Conservation (phyloP, 176 grass and related monocot species). For the Carex cristatella region DNA sequence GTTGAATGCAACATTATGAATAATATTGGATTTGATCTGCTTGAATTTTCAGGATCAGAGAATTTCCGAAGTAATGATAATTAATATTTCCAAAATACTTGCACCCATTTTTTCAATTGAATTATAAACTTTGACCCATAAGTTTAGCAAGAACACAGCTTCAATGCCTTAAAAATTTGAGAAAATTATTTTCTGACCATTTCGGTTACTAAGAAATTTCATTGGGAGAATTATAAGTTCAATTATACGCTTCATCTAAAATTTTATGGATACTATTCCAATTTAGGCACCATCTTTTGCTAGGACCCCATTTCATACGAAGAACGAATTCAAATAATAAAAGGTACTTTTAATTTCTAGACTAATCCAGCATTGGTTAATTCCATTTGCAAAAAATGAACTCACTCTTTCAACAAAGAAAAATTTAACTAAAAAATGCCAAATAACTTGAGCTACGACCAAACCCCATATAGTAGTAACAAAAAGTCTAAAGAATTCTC, state of each 20-base stretch:
- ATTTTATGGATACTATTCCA: neutral
- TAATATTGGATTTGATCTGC: neutral
- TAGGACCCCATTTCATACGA: neutral
- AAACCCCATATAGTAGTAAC: neutral
- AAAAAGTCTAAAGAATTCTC: constrained; percentile 10
- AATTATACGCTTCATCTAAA: neutral
- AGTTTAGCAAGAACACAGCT: neutral
- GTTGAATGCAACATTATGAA: neutral
- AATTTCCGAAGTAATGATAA: neutral
- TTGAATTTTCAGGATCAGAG: neutral
- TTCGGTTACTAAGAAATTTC: neutral
- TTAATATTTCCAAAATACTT: neutral
- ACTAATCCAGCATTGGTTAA: neutral
- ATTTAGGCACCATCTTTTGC: neutral
- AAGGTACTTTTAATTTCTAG: neutral
- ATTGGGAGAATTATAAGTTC: neutral
- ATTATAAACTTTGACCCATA: neutral
- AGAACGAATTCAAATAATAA: neutral
- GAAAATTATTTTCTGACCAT: neutral
- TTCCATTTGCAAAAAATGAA: constrained; percentile 12
- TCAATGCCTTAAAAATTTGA: too few species aligned
- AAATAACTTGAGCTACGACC: neutral
- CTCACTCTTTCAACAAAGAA: neutral
- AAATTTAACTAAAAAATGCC: neutral
- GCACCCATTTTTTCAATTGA: neutral